These are phyloP conservation scores for Pulveroboletus sp. DNA, from an alignment of 768 basidiomycete genomes.

Conservation along the genomic window DNA sequence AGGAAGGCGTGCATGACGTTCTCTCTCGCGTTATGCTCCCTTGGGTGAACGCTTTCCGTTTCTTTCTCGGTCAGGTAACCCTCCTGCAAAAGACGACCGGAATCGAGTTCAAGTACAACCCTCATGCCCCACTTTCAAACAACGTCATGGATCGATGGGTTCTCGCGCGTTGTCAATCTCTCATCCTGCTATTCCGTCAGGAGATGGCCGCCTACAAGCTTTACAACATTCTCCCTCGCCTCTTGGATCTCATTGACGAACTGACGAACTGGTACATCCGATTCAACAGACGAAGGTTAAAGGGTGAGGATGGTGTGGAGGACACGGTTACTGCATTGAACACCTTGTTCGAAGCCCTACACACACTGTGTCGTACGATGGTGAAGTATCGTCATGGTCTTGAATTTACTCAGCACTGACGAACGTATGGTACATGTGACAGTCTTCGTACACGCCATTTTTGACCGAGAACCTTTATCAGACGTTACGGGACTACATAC, in stretches of 20 bases:
- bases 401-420: not conserved
- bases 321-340: conserved; percentile 88
- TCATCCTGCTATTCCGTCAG: conserved; percentile 84
- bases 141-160: conserved; percentile 99
- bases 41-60: conserved; percentile 98
- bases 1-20: conserved; percentile 96
- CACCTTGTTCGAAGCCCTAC: conserved; percentile 91
- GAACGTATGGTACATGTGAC: not conserved
- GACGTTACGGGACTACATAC: conserved; percentile 79
- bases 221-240: conserved; percentile 94
- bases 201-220: conserved; percentile 98
- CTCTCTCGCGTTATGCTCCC: conserved; percentile 94
- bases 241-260: conserved; percentile 90
- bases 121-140: conserved; percentile 73
- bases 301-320: conserved; percentile 88
- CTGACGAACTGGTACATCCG: conserved; percentile 99
- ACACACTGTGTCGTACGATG: conserved; percentile 94
- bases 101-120: conserved; percentile 78
- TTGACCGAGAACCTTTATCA: conserved; percentile 96
- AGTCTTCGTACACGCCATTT: conserved; percentile 99
- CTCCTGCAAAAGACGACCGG: conserved; percentile 78
- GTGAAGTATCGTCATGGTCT: conserved; percentile 39
- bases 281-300: conserved; percentile 92
- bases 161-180: conserved; percentile 93
- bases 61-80: conserved; percentile 94